These are phyloP conservation scores for Aspergillus fischeri DNA, from an alignment of 2,329 filamentous ascomycete genomes.

Conservation along the genomic window DNA sequence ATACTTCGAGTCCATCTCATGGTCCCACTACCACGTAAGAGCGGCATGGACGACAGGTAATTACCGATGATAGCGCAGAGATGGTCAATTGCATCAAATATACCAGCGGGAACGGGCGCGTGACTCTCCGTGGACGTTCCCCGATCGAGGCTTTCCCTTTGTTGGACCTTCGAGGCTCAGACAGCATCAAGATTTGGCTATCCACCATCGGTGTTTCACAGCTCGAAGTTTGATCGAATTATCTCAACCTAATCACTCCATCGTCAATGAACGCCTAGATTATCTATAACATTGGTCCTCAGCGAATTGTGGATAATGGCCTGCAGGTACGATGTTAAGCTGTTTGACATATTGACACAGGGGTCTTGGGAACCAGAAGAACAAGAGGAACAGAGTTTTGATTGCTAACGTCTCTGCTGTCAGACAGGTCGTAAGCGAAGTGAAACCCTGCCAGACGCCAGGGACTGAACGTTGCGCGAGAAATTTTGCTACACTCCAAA, in stretches of 20 bases:
- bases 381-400: not conserved
- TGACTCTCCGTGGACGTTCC: not conserved
- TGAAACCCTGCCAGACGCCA: not conserved
- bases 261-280: not conserved
- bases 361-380: not conserved
- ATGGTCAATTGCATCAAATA: too few species aligned
- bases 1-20: too few species aligned
- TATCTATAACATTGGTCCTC: not conserved
- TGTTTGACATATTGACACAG: too few species aligned
- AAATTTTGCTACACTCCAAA: not conserved
- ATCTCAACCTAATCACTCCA: not conserved
- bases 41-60: too few species aligned
- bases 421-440: not conserved
- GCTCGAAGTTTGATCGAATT: slow-evolving; percentile 4
- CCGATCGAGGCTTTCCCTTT: not conserved
- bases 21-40: too few species aligned
- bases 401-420: not conserved
- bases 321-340: too few species aligned
- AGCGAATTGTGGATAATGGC: too few species aligned
- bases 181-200: slow-evolving; percentile 2
- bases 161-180: not conserved
- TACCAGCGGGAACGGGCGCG: not conserved
- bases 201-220: slow-evolving; percentile 10
- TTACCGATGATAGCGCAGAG: too few species aligned
- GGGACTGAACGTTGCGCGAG: not conserved